Evolutionary conservation across 352 stramenopile genomes (phyloP).

Genomic region (Phytophthora crassamura): DNA sequence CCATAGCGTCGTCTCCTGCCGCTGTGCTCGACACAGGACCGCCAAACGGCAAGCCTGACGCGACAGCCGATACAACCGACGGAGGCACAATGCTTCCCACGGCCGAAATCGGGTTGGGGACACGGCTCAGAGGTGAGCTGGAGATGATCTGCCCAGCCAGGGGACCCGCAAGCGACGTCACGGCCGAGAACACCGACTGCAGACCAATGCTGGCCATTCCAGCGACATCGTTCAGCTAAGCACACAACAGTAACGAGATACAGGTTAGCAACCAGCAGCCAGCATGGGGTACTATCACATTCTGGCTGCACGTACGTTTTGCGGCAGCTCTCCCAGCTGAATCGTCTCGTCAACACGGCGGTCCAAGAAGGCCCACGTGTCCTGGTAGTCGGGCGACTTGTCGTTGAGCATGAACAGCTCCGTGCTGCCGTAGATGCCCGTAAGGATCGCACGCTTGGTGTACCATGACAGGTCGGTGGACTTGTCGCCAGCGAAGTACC

Average conservation of each 20-base stretch:
- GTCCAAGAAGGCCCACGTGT: conserved; percentile 87
- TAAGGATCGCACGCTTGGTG: conserved; percentile 84
- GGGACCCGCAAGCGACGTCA: conserved; percentile 80
- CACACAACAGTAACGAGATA: not conserved
- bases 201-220: conserved; percentile 83
- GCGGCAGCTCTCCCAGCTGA: conserved; percentile 75
- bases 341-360: conserved; percentile 86
- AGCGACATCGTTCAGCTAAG: conserved; percentile 71
- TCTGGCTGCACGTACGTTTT: conserved; percentile 64
- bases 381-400: conserved; percentile 70
- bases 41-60: conserved; percentile 49
- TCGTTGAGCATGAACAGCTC: conserved; percentile 90
- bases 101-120: conserved; percentile 84
- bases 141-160: conserved; percentile 70
- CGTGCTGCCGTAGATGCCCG: conserved; percentile 80
- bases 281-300: conserved; percentile 2
- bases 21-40: conserved; percentile 14
- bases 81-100: conserved; percentile 58
- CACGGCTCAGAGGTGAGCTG: conserved; percentile 64
- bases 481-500: conserved; percentile 89
- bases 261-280: not conserved
- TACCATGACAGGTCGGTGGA: conserved; percentile 88
- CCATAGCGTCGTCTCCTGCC: conserved; percentile 32
- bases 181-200: conserved; percentile 79
- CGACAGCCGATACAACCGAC: conserved; percentile 53